Evolutionary conservation across 176 grass and related monocot species (phyloP).

Genomic region (Triticum urartu): DNA sequence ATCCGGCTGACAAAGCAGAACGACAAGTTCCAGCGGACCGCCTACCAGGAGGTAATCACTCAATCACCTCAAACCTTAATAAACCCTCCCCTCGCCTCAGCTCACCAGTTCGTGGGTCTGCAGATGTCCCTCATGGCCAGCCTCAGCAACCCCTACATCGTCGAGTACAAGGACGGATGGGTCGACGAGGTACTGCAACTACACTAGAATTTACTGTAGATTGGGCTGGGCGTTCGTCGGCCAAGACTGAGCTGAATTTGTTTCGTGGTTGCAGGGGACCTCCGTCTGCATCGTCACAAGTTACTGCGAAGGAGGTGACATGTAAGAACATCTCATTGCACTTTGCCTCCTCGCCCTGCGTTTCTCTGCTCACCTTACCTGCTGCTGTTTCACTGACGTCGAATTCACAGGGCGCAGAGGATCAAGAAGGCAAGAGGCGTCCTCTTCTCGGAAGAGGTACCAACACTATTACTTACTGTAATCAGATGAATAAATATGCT

Average conservation of each 20-base stretch:
- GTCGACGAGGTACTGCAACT: conserved; percentile 52
- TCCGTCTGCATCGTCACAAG: conserved; percentile 70
- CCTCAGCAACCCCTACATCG: conserved; percentile 87
- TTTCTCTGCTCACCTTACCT: too few species aligned
- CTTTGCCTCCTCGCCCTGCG: background rate
- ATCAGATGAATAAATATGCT: background rate
- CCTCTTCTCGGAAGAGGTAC: conserved; percentile 76
- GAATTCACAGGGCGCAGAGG: conserved; percentile 59
- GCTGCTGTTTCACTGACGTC: background rate
- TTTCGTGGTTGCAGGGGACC: conserved; percentile 47
- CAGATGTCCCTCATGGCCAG: conserved; percentile 92
- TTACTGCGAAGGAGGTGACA: conserved; percentile 81
- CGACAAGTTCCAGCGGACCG: conserved; percentile 91
- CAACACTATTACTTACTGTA: background rate
- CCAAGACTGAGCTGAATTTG: background rate
- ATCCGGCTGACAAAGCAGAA: conserved; percentile 84
- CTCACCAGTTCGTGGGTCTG: background rate
- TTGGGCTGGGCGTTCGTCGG: background rate
- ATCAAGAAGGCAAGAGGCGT: conserved; percentile 83
- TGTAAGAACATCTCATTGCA: conserved; percentile 33
- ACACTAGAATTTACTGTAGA: background rate
- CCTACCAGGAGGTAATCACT: conserved; percentile 74
- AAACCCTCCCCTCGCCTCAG: background rate
- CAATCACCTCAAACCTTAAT: background rate
- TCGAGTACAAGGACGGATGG: conserved; percentile 89